These are phyloP conservation scores for Naegleria gruberi DNA, from an alignment of 208 protist genomes.

Conservation along the genomic window DNA sequence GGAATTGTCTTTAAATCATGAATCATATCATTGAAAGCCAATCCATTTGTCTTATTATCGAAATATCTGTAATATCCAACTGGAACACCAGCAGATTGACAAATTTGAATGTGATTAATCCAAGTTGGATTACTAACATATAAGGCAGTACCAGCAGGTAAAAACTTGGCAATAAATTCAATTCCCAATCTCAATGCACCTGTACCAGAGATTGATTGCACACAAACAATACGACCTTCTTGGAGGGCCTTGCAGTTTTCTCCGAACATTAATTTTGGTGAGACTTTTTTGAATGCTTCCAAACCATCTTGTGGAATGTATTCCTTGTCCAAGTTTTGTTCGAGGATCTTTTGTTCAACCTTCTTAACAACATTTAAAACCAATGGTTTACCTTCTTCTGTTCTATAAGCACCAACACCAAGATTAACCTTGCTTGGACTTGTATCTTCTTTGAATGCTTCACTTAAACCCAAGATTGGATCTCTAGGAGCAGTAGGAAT, in stretches of 20 bases:
- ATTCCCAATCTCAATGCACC: constrained; percentile 64
- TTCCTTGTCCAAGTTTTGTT: constrained; percentile 81
- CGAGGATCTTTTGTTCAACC: constrained; percentile 60
- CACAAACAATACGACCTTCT: constrained; percentile 52
- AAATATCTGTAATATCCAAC: constrained; percentile 67
- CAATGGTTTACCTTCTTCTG: constrained; percentile 79
- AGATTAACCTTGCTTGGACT: constrained; percentile 85
- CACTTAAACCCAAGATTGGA: constrained; percentile 31
- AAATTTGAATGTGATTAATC: constrained; percentile 45
- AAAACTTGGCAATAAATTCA: constrained; percentile 48
- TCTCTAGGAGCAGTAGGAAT: constrained; percentile 32
- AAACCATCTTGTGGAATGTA: constrained; percentile 90
- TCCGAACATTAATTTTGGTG: constrained; percentile 76
- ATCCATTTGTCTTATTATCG: constrained; percentile 44
- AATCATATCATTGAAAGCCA: constrained; percentile 55
- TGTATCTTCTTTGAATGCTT: constrained; percentile 54
- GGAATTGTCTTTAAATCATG: constrained; percentile 32
- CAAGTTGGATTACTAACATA: constrained; percentile 40
- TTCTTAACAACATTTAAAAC: constrained; percentile 78
- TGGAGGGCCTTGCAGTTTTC: constrained; percentile 45
- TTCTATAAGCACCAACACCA: constrained; percentile 93
- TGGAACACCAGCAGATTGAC: constrained; percentile 35
- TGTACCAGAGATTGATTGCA: constrained; percentile 75
- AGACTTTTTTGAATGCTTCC: constrained; percentile 60
- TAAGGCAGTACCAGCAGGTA: constrained; percentile 29